Base-by-base conservation (phyloP, 176 grass and related monocot species). In the Neostapfia colusana region DNA sequence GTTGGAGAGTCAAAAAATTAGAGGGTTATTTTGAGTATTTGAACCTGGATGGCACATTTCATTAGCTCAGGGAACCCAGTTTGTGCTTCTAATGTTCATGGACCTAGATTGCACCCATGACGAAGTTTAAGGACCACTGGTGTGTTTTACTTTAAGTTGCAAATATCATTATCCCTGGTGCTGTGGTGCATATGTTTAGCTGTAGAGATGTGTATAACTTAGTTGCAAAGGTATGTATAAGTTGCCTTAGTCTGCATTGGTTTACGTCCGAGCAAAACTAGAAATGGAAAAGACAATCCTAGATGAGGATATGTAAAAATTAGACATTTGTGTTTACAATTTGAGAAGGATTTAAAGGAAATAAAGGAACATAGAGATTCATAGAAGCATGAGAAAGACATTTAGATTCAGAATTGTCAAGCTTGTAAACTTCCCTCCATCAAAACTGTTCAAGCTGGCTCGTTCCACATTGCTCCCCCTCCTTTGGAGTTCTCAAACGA, bases 271-370 rank as follows among this genome's bases (percentile, higher is more conserved):
- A 67, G 38, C 18, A n/a, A 13, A 35, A 35, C 38, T 45, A 62
- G 40, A 17, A 62, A 26, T 12, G 3, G 36, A 40, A 34, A 63
- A 15, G 37, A 23, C 20, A 50, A 62, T 11, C 10, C 39, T 72
- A 28, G 28, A 81, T 26, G 15, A 16, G 23, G 24, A 41, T 42
- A 56, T 24, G 24, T 14, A 43, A 63, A 15, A 13, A 15, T 8
- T 74, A 17, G 41, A 73, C 23, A 63, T 40, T 63, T 72, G 9
- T 63, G 42, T 35, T 46, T 69, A 34, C 27, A 10, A 73, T 67
- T 56, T 34, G 16, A 57, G 46, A 67, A 74, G 39, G 39, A 25
- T 59, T 55, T 44, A 25, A 18, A 45, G 24, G 15, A 59, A 44
- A 27, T 3, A 64, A 41, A 21, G 41, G 17, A 2, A 53, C 40